A percentile compares a stretch with the other conserved stretches of the same genome.
phyloP scores from a whole-genome alignment of 2,329 filamentous ascomycete genomes.

The Phaeosphaeriaceae sp. region DNA sequence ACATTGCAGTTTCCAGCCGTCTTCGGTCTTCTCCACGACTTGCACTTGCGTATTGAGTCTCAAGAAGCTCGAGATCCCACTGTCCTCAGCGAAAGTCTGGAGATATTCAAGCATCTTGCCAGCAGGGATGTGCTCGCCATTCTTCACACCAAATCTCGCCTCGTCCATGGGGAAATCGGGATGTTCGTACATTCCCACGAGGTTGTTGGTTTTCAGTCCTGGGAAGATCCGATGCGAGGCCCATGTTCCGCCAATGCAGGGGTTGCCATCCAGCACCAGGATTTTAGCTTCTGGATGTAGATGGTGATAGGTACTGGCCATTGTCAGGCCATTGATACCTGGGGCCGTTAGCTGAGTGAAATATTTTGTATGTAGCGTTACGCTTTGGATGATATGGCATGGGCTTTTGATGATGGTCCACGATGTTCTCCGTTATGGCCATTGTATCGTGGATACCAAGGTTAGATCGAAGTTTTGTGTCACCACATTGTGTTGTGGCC shows the following conservation, averaged over 20 bases:
- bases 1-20: constrained; percentile 30
- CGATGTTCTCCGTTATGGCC: too few species aligned
- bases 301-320: constrained; percentile 56
- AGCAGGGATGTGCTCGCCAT: constrained; percentile 67
- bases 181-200: constrained; percentile 50
- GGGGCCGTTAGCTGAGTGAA: not conserved
- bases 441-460: too few species aligned
- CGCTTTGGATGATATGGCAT: not conserved
- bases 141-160: constrained; percentile 47
- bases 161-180: constrained; percentile 47
- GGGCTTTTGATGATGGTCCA: not conserved
- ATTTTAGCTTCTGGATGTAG: constrained; percentile 49
- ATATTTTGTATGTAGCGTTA: not conserved
- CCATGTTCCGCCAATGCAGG: constrained; percentile 52
- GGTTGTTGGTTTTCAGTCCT: constrained; percentile 54
- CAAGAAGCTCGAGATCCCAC: constrained; percentile 57
- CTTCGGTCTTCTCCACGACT: constrained; percentile 51
- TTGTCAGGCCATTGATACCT: constrained; percentile 49
- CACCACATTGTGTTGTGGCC: too few species aligned
- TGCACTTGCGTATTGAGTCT: constrained; percentile 61
- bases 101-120: constrained; percentile 64
- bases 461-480: not conserved
- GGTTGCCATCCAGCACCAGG: constrained; percentile 51
- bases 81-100: constrained; percentile 43
- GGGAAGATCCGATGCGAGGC: constrained; percentile 50